Conservation (phyloP, 2,329 filamentous ascomycete species). For the Fusarium proliferatum region DNA sequence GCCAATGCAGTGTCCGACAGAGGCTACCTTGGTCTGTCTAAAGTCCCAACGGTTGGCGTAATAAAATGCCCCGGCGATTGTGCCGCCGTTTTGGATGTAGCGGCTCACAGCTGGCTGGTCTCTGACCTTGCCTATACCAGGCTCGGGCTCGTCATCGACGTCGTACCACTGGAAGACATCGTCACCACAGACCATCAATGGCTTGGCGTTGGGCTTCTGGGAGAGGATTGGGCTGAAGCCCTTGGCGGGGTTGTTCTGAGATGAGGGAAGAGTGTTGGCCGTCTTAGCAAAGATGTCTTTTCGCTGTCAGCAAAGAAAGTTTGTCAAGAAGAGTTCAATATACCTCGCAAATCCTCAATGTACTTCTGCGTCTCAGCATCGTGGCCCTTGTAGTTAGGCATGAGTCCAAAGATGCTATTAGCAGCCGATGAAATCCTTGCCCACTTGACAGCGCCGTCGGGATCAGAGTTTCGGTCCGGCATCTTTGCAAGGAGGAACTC, state of each 20-base stretch:
- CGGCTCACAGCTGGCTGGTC: neutral
- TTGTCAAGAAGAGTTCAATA: no score
- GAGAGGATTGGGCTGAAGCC: slow-evolving; percentile 1
- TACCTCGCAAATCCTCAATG: neutral
- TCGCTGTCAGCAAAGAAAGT: neutral
- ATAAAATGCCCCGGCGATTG: neutral
- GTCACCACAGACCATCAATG: slow-evolving; percentile 1
- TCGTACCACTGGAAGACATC: slow-evolving; percentile 1
- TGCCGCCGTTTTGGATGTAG: neutral
- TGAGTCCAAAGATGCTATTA: neutral
- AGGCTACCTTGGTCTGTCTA: neutral
- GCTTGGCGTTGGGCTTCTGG: neutral
- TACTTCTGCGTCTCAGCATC: neutral
- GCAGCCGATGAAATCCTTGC: neutral
- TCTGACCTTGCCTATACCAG: neutral
- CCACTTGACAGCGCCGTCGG: neutral
- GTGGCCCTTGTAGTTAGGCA: neutral
- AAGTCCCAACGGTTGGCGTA: neutral
- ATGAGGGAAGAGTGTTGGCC: neutral
- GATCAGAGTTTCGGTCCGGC: neutral
- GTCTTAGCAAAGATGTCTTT: neutral
- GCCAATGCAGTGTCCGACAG: neutral
- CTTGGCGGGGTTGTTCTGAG: neutral
- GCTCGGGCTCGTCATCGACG: slow-evolving; percentile 1
- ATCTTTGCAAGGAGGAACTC: neutral